A percentile compares a stretch with the other conserved stretches of the same genome.
phyloP scores from a whole-genome alignment of 306 rosid genomes.

The Ammopiptanthus mongolicus region DNA sequence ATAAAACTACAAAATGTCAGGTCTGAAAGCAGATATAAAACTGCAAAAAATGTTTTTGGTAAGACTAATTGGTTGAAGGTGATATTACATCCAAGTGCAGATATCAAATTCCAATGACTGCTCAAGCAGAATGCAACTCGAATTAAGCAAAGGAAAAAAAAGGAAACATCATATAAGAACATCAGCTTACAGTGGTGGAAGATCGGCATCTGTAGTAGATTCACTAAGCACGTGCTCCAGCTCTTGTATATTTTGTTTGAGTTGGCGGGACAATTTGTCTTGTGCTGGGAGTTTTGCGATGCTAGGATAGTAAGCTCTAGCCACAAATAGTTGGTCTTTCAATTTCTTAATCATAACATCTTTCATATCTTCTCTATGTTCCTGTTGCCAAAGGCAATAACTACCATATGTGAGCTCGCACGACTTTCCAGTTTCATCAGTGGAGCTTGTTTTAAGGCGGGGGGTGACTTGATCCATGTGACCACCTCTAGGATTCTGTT shows the following conservation, averaged over 20 bases:
- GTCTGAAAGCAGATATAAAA: slow-evolving; percentile 1
- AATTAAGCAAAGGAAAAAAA: neutral
- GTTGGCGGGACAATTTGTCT: slow-evolving; percentile 68
- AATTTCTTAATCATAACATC: slow-evolving; percentile 73
- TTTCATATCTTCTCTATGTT: slow-evolving; percentile 79
- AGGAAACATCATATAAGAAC: slow-evolving; percentile 10
- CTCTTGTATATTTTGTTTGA: slow-evolving; percentile 90
- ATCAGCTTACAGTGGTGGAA: slow-evolving; percentile 76
- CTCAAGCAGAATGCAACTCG: slow-evolving; percentile 10
- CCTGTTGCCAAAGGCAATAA: slow-evolving; percentile 82
- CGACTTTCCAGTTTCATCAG: slow-evolving; percentile 56
- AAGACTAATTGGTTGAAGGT: slow-evolving; percentile 1
- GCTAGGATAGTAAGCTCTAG: slow-evolving; percentile 91
- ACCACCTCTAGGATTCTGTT: slow-evolving; percentile 52
- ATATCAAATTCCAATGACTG: slow-evolving; percentile 9
- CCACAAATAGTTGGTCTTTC: slow-evolving; percentile 94
- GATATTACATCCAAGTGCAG: neutral
- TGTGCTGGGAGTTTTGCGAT: slow-evolving; percentile 82
- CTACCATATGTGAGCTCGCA: slow-evolving; percentile 88
- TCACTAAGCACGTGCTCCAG: slow-evolving; percentile 92
- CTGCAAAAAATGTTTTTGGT: neutral
- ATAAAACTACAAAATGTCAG: slow-evolving; percentile 5
- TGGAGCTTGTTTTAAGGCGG: slow-evolving; percentile 29
- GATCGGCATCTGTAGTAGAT: slow-evolving; percentile 81
- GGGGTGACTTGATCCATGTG: slow-evolving; percentile 29